Evolutionary conservation across 2,329 filamentous ascomycete genomes (phyloP).

Genomic region (Ascochyta viciae-villosae): DNA sequence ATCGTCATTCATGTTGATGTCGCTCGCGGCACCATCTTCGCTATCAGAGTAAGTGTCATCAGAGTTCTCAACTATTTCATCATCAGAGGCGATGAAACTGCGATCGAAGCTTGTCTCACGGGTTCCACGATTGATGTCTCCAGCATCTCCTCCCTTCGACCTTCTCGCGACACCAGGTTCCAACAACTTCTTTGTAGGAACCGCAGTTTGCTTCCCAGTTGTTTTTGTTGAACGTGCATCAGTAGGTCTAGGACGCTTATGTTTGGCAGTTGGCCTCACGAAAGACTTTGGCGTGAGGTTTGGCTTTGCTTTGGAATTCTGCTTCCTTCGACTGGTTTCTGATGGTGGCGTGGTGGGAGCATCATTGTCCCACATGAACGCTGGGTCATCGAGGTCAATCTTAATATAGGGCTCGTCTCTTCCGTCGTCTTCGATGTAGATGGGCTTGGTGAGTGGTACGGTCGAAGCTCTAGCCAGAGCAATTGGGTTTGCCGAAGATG

Average conservation of each 20-base stretch:
- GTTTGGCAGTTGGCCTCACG: not conserved
- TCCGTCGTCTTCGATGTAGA: not conserved
- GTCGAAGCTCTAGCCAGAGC: no score
- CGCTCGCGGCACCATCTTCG: not conserved
- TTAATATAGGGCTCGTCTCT: conserved; percentile 22
- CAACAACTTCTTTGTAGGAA: not conserved
- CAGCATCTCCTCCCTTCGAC: not conserved
- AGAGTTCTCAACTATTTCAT: not conserved
- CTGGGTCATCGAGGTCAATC: conserved; percentile 22
- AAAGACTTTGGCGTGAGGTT: not conserved
- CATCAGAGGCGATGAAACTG: conserved; percentile 5
- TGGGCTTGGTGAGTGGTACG: not conserved
- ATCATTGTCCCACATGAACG: conserved; percentile 24
- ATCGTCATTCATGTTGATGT: conserved; percentile 7
- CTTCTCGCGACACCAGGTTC: not conserved
- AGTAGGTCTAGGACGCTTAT: not conserved
- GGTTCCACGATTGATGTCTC: not conserved
- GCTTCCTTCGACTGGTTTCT: not conserved
- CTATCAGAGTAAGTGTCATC: conserved; percentile 1
- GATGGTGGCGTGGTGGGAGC: not conserved
- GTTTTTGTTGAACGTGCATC: no score
- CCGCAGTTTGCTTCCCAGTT: not conserved
- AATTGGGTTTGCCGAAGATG: not conserved
- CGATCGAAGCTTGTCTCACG: conserved; percentile 9
- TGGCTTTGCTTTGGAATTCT: not conserved